Conservation (phyloP, 768 basidiomycete genomes). For the Suillus bovinus region DNA sequence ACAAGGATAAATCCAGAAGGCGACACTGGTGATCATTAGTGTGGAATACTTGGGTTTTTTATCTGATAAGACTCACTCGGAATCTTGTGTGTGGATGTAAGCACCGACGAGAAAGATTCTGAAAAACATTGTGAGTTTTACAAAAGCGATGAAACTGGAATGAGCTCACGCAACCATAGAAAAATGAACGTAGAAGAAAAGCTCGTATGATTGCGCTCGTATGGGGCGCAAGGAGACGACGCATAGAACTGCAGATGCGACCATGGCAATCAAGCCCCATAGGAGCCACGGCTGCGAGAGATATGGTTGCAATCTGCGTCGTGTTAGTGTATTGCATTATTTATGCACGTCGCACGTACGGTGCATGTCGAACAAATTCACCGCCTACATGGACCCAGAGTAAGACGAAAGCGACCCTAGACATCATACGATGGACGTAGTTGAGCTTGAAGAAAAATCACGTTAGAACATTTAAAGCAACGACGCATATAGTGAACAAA, state of each 20-base stretch:
- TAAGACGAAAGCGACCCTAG: constrained; percentile 43
- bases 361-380: constrained; percentile 29
- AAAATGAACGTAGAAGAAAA: constrained; percentile 51
- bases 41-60: background rate
- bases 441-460: constrained; percentile 25
- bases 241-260: constrained; percentile 42
- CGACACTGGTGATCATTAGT: constrained; percentile 13
- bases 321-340: background rate
- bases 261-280: constrained; percentile 34
- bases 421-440: constrained; percentile 44
- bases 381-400: constrained; percentile 49
- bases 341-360: background rate
- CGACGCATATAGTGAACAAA: constrained; percentile 15
- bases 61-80: constrained; percentile 5
- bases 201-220: constrained; percentile 44
- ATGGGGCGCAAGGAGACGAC: constrained; percentile 49
- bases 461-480: background rate
- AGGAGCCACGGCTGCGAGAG: constrained; percentile 19
- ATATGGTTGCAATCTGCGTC: constrained; percentile 10
- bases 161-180: constrained; percentile 36
- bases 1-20: constrained; percentile 46
- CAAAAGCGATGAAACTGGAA: background rate
- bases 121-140: background rate
- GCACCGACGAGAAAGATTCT: constrained; percentile 34
- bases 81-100: constrained; percentile 30